Conservation (phyloP, 1,139 yeast species). For the Geotrichum candidum region DNA sequence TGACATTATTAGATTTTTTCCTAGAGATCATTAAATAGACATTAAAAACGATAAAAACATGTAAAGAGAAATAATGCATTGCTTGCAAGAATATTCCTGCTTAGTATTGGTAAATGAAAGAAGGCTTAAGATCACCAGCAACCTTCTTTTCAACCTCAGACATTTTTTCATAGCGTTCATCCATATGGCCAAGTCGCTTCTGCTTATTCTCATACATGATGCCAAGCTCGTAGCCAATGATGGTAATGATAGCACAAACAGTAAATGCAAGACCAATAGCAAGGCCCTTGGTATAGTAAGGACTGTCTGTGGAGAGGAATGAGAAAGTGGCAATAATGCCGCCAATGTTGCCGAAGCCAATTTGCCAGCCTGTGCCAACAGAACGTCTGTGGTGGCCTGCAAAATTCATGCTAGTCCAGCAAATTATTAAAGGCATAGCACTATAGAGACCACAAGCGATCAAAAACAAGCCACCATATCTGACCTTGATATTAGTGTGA, state of each 20-base stretch:
- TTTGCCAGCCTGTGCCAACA: constrained; percentile 40
- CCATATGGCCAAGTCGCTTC: constrained; percentile 31
- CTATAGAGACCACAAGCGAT: constrained; percentile 36
- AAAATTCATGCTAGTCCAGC: constrained; percentile 40
- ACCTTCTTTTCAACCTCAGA: constrained; percentile 43
- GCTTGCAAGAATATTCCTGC: neutral
- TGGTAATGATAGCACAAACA: constrained; percentile 45
- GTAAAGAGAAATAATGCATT: neutral
- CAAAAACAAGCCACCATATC: constrained; percentile 37
- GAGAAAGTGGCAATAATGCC: constrained; percentile 48
- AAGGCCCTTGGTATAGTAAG: constrained; percentile 53
- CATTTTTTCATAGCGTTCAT: constrained; percentile 40
- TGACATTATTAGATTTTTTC: neutral
- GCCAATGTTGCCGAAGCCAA: constrained; percentile 40
- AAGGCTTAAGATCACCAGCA: constrained; percentile 64
- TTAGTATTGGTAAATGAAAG: constrained; percentile 45
- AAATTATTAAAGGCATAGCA: constrained; percentile 36
- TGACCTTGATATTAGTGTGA: constrained; percentile 16
- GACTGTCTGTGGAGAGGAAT: constrained; percentile 53
- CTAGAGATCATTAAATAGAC: neutral
- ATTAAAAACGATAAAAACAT: neutral
- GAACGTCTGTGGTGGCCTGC: constrained; percentile 38
- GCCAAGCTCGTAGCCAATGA: constrained; percentile 42
- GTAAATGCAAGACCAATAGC: constrained; percentile 50
- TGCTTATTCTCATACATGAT: constrained; percentile 34